Base-by-base conservation (phyloP, 257 asterid genomes). In the Parsonsia alboflavescens region DNA sequence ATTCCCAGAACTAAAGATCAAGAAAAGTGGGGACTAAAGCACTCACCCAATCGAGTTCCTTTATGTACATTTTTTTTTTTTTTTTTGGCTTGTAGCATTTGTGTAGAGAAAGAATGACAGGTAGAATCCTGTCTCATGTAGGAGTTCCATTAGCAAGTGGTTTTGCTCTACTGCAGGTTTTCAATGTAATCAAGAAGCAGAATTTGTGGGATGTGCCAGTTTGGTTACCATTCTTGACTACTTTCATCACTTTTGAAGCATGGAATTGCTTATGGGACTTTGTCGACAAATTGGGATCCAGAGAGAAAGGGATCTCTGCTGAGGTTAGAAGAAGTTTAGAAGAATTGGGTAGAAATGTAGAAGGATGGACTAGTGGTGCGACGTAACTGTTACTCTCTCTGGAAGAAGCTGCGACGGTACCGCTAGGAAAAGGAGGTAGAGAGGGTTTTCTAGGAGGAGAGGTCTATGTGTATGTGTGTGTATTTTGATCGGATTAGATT, bases 281-380 rank as follows among this genome's bases (percentile, higher is more conserved):
- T 92, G 73, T 89, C 97, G 2, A 88, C 96, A 12, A 92, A 96
- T 53, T 82, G 91, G 91, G 87, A 87, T 70, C 79, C 81, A 10
- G 84, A 88, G 30, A 84, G 81, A n/a, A 80, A 90, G 16, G 97
- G 97, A 0, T 87, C 95, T 2, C 21, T 85, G 71, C 79, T 90
- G n/a, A 96, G 96, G 75, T 71, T 91, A 11, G 96, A 91, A 59
- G 87, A 91, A 84, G 84, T 88, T 68, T 87, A 84, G 82, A 84
- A 83, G 89, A 90, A 91, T 74, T 91, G 97, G 97, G 86, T 12
- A 59, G 93, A 87, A 46, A 85, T 91, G 88, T 91, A 95, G 97
- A 78, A 79, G 22, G 96, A 84, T 81, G 96, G 87, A 75, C n/a
- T n/a, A n/a, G n/a, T n/a, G n/a, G n/a, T n/a, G n/a, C n/a, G n/a